Base-by-base conservation (phyloP, 345 rosid genomes). In the Nephelium lappaceum region DNA sequence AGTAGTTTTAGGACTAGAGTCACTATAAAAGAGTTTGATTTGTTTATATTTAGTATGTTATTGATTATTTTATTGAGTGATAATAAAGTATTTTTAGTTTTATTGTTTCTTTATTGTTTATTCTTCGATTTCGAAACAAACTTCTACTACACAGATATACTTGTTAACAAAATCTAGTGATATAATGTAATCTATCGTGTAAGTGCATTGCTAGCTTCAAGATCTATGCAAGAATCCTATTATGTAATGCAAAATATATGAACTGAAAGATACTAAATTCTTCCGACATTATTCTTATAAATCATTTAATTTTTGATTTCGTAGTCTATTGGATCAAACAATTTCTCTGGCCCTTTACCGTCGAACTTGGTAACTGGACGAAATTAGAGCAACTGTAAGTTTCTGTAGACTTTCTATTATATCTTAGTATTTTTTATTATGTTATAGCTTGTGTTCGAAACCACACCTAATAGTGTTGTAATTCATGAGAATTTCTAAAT, bases 331-430 rank as follows among this genome's bases (percentile, higher is more conserved):
- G 83, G 83, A 67, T 63, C 86, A 38, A 94, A 92, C 84, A 90
- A 90, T 80, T 92, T 92, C 75, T 85, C 91, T 10, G 97, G 98
- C 78, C 57, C 88, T 75, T 82, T 94, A 58, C 98, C 94, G 5
- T 51, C 36, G 91, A 85, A 85, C 87, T 94, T 76, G 97, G 95
- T 24, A 85, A 47, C 43, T 88, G 89, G 39, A 70, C 72, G 16
- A 87, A 81, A 66, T 83, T 94, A 71, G 67, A 81, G 71, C 61
- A 88, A 72, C 19, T 94, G 98, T 93, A 86, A 86, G 93, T 87
- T 87, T 58, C 24, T 67, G 5, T 72, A 49, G 25, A 11, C 16
- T 31, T 31, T 31, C 36, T 31, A 31, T 31, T 31, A 31, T 4
- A 31, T 31, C 18, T 15, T 36, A 25, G 25, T 5, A 18, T 0